Conservation (phyloP, 2,329 filamentous ascomycete genomes). For the Daldinia eschscholtzii region DNA sequence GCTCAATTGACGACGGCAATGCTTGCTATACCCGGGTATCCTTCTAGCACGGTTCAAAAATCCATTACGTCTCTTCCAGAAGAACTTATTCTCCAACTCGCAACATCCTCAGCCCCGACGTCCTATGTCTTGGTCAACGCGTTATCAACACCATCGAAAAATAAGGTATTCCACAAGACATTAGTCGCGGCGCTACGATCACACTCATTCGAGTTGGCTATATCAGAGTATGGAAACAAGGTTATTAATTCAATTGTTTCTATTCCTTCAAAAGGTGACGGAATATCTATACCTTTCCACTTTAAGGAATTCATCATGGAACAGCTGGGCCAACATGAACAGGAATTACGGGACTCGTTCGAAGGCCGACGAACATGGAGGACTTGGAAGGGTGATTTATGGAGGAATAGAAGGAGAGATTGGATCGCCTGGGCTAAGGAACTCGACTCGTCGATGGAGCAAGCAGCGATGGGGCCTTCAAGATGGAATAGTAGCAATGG, state of each 20-base stretch:
- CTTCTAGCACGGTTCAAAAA: slow-evolving; percentile 78
- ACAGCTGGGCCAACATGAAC: slow-evolving; percentile 62
- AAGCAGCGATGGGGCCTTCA: slow-evolving; percentile 26
- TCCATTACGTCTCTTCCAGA: slow-evolving; percentile 72
- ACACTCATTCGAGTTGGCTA: slow-evolving; percentile 61
- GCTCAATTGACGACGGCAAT: slow-evolving; percentile 85
- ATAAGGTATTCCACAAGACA: slow-evolving; percentile 68
- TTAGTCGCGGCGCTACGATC: slow-evolving; percentile 63
- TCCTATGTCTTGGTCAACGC: slow-evolving; percentile 65
- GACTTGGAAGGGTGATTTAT: slow-evolving; percentile 69
- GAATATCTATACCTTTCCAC: slow-evolving; percentile 67
- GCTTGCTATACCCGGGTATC: slow-evolving; percentile 76
- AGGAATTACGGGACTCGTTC: slow-evolving; percentile 65
- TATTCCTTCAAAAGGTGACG: slow-evolving; percentile 63
- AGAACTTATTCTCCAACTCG: slow-evolving; percentile 72
- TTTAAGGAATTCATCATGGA: slow-evolving; percentile 68
- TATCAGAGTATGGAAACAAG: slow-evolving; percentile 65
- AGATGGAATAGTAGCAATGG: slow-evolving; percentile 16
- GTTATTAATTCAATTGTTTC: slow-evolving; percentile 63
- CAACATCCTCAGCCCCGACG: slow-evolving; percentile 66
- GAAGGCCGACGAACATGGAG: slow-evolving; percentile 69
- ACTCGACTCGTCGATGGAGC: slow-evolving; percentile 53
- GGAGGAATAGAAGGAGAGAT: slow-evolving; percentile 65
- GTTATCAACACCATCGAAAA: slow-evolving; percentile 61
- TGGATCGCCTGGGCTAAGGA: slow-evolving; percentile 71